These are phyloP conservation scores for Salvia splendens DNA, from an alignment of 257 asterid species.

Conservation along the genomic window DNA sequence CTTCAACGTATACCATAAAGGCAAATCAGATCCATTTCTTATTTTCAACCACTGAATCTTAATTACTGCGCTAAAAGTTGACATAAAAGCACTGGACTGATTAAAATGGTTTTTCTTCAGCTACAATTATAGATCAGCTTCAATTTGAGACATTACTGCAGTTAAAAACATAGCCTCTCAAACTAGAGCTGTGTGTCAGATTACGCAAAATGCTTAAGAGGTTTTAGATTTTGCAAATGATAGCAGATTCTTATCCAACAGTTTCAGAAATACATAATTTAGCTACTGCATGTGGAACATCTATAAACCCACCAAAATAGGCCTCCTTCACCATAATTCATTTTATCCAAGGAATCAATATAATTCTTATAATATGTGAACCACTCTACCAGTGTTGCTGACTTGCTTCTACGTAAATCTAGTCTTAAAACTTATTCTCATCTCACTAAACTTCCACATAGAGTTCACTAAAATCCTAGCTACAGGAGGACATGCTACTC, in stretches of 20 bases:
- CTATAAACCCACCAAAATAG: background rate
- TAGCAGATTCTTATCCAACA: conserved; percentile 16
- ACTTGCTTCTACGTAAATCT: conserved; percentile 18
- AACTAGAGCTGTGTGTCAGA: background rate
- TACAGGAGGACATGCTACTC: conserved; percentile 14
- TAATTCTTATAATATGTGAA: conserved; percentile 16
- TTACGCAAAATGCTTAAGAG: background rate
- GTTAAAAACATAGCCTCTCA: background rate
- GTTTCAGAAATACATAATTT: background rate
- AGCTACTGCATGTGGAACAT: conserved; percentile 1
- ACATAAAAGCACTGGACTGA: conserved; percentile 3
- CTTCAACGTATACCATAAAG: too few species aligned
- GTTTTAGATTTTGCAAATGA: conserved; percentile 1
- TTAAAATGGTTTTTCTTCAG: background rate
- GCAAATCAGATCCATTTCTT: too few species aligned
- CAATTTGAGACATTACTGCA: background rate
- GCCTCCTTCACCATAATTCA: background rate
- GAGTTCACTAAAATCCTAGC: conserved; percentile 20
- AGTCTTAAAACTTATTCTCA: conserved; percentile 12
- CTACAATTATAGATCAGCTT: conserved; percentile 14
- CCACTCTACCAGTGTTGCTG: background rate
- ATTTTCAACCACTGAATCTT: too few species aligned
- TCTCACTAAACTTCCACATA: conserved; percentile 7
- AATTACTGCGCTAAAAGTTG: too few species aligned
- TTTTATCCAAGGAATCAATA: conserved; percentile 21